Conservation (phyloP, 2,329 filamentous ascomycete species). For the Nemania diffusa region DNA sequence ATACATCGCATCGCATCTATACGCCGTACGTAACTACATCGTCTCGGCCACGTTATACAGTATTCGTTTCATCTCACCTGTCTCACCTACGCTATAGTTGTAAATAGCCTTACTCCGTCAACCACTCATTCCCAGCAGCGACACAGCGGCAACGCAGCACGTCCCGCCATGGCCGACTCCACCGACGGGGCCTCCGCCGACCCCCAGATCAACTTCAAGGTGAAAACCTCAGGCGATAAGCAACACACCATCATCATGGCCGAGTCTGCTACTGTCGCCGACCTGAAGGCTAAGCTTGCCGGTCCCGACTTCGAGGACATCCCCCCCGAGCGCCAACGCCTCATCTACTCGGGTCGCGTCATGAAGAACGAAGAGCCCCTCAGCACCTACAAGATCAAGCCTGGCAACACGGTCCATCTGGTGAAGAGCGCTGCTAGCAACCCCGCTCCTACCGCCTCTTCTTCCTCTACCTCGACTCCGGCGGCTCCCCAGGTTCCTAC, state of each 20-base stretch:
- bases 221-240: slow-evolving; percentile 94
- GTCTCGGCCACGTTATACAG: background rate
- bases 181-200: slow-evolving; percentile 67
- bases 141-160: background rate
- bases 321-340: slow-evolving; percentile 85
- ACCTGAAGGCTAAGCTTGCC: slow-evolving; percentile 90
- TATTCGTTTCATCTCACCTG: background rate
- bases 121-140: background rate
- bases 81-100: background rate
- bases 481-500: slow-evolving; percentile 71
- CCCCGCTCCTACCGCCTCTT: slow-evolving; percentile 57
- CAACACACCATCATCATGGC: slow-evolving; percentile 86
- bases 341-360: slow-evolving; percentile 97
- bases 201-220: slow-evolving; percentile 89
- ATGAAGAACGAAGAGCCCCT: slow-evolving; percentile 94
- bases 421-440: slow-evolving; percentile 97
- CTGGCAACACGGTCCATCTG: slow-evolving; percentile 93
- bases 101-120: slow-evolving; percentile 6
- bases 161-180: slow-evolving; percentile 71
- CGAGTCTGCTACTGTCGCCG: slow-evolving; percentile 78
- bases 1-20: background rate
- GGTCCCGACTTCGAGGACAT: slow-evolving; percentile 85
- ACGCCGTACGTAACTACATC: background rate
- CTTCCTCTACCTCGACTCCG: slow-evolving; percentile 55
- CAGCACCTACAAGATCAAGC: slow-evolving; percentile 90